A percentile compares a stretch with the other conserved stretches of the same genome.
These are phyloP conservation scores for Alectoria sarmentosa DNA, from an alignment of 495 filamentous ascomycete species.

Conservation along the genomic window DNA sequence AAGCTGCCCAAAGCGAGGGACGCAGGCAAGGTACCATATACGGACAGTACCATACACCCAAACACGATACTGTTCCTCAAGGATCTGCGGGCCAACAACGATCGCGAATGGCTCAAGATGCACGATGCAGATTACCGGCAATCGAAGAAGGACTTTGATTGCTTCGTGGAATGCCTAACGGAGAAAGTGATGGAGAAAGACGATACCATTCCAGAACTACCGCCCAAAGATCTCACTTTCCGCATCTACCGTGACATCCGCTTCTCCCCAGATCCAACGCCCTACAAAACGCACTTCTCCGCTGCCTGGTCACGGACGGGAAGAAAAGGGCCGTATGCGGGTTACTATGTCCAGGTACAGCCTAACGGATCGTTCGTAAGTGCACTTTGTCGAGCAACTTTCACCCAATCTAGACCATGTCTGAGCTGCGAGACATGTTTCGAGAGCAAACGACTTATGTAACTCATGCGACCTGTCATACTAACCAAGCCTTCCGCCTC, in stretches of 20 bases:
- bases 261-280: slow-evolving; percentile 71
- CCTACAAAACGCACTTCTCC: slow-evolving; percentile 82
- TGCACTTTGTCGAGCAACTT: too few species aligned
- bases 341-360: slow-evolving; percentile 67
- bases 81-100: slow-evolving; percentile 71
- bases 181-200: slow-evolving; percentile 63
- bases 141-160: slow-evolving; percentile 69
- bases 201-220: slow-evolving; percentile 74
- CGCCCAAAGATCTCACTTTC: slow-evolving; percentile 75
- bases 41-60: slow-evolving; percentile 62
- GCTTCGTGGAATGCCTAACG: slow-evolving; percentile 62
- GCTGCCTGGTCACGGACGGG: slow-evolving; percentile 84
- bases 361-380: slow-evolving; percentile 40
- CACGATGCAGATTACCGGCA: slow-evolving; percentile 71
- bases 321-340: slow-evolving; percentile 77
- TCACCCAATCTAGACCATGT: too few species aligned
- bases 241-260: slow-evolving; percentile 79
- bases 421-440: too few species aligned
- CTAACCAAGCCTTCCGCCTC: too few species aligned
- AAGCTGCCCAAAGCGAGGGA: slow-evolving; percentile 63
- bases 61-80: slow-evolving; percentile 75
- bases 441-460: too few species aligned
- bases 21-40: slow-evolving; percentile 57
- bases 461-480: too few species aligned
- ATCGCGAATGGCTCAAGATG: slow-evolving; percentile 77